A percentile compares a stretch with the other conserved stretches of the same genome.
These are phyloP conservation scores for Botrytis squamosa DNA, from an alignment of 2,329 filamentous ascomycete species.

Conservation along the genomic window DNA sequence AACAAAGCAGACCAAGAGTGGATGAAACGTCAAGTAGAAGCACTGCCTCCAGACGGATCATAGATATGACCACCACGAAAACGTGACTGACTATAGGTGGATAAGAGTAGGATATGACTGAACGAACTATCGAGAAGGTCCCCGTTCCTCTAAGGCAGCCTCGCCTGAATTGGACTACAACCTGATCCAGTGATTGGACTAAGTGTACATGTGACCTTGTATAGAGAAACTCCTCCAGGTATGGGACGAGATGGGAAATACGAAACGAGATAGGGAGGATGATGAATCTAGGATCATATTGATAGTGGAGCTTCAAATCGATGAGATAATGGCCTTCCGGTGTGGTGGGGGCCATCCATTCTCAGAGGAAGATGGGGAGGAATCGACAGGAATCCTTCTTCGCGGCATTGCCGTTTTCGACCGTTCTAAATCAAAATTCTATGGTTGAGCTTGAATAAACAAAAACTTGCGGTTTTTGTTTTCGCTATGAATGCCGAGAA, in stretches of 20 bases:
- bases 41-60: slow-evolving; percentile 35
- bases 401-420: slow-evolving; percentile 6
- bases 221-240: slow-evolving; percentile 13
- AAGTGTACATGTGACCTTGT: slow-evolving; percentile 26
- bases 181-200: slow-evolving; percentile 24
- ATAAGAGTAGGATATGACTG: slow-evolving; percentile 23
- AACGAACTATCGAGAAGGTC: slow-evolving; percentile 10
- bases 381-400: slow-evolving; percentile 16
- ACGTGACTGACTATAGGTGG: slow-evolving; percentile 28
- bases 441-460: background rate
- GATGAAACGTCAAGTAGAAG: slow-evolving; percentile 24
- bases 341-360: slow-evolving; percentile 11
- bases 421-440: background rate
- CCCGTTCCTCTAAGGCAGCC: slow-evolving; percentile 29
- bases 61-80: slow-evolving; percentile 28
- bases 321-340: slow-evolving; percentile 8
- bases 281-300: slow-evolving; percentile 16
- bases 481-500: background rate
- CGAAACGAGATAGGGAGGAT: slow-evolving; percentile 1
- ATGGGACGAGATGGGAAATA: slow-evolving; percentile 9
- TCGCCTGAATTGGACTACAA: slow-evolving; percentile 23
- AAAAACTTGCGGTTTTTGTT: background rate
- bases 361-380: slow-evolving; percentile 1
- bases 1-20: slow-evolving; percentile 2
- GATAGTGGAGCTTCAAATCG: slow-evolving; percentile 11